These are phyloP conservation scores for Globisporangium alternatum DNA, from an alignment of 352 stramenopile species.

Conservation along the genomic window DNA sequence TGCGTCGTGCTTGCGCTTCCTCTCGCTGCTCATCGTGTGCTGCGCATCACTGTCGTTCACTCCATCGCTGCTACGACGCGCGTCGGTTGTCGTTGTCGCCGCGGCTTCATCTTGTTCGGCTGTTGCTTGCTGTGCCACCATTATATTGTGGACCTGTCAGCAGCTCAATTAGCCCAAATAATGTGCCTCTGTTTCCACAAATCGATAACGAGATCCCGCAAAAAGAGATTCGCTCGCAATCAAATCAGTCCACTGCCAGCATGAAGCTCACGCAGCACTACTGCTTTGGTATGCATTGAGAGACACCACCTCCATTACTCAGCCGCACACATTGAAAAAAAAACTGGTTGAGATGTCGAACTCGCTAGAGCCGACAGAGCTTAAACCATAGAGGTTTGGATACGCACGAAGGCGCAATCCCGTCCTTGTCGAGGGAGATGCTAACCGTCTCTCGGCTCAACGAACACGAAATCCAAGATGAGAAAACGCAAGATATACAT, in stretches of 20 bases:
- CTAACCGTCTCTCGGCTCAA: constrained; percentile 94
- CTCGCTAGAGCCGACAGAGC: constrained; percentile 45
- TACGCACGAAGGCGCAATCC: constrained; percentile 80
- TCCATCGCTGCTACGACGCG: not conserved
- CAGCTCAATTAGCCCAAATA: not conserved
- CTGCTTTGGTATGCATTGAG: no score
- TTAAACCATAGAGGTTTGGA: constrained; percentile 85
- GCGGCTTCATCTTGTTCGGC: not conserved
- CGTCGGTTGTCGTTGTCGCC: not conserved
- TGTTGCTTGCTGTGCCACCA: not conserved
- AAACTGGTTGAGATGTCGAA: constrained; percentile 69
- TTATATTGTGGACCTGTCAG: not conserved
- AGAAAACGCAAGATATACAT: constrained; percentile 12
- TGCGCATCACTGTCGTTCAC: not conserved
- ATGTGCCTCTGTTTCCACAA: no score
- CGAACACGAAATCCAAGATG: constrained; percentile 54
- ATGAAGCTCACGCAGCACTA: no score
- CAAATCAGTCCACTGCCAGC: no score
- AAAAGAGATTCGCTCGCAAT: no score
- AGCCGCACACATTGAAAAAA: constrained; percentile 27
- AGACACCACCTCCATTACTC: not conserved
- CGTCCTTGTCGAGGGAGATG: constrained; percentile 94
- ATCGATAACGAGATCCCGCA: no score
- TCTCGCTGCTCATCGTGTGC: not conserved
- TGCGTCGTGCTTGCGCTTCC: not conserved